These are phyloP conservation scores for Candida sonorensis DNA, from an alignment of 805 yeast species.

Conservation along the genomic window DNA sequence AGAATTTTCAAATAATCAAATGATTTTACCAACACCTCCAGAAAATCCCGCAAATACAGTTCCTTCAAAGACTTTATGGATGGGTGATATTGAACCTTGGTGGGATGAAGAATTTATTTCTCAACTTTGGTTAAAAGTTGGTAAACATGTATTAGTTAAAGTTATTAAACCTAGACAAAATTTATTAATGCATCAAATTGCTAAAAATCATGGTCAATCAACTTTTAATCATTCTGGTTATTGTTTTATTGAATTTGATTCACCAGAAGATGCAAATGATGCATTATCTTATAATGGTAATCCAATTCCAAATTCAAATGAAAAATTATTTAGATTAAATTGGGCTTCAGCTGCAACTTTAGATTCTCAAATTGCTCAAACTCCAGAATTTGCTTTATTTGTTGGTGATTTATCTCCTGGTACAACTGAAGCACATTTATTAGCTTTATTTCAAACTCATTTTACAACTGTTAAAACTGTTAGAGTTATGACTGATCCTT, in stretches of 20 bases:
- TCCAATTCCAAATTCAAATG: slow-evolving; percentile 48
- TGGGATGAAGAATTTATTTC: slow-evolving; percentile 58
- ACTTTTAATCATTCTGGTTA: slow-evolving; percentile 45
- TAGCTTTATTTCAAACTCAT: slow-evolving; percentile 62
- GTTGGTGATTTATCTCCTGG: slow-evolving; percentile 79
- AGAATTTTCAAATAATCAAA: slow-evolving; percentile 15
- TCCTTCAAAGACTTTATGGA: slow-evolving; percentile 73
- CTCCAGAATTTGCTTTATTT: slow-evolving; percentile 71
- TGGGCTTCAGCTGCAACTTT: slow-evolving; percentile 85
- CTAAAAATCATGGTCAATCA: slow-evolving; percentile 20
- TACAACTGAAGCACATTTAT: slow-evolving; percentile 73
- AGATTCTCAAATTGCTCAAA: slow-evolving; percentile 59
- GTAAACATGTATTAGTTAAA: slow-evolving; percentile 56
- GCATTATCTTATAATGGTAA: slow-evolving; percentile 64
- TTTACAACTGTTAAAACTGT: slow-evolving; percentile 69
- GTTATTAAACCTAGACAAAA: slow-evolving; percentile 43
- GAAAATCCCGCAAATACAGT: slow-evolving; percentile 40
- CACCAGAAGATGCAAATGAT: slow-evolving; percentile 60
- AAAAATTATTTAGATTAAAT: slow-evolving; percentile 63
- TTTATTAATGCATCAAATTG: slow-evolving; percentile 30
- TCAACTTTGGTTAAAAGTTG: slow-evolving; percentile 53
- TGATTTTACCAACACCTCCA: slow-evolving; percentile 47
- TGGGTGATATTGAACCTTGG: slow-evolving; percentile 84
- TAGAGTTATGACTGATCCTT: slow-evolving; percentile 80
- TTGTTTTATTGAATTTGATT: slow-evolving; percentile 71